phyloP scores from a whole-genome alignment of 768 basidiomycete species.

The Cystoderma amianthinum region DNA sequence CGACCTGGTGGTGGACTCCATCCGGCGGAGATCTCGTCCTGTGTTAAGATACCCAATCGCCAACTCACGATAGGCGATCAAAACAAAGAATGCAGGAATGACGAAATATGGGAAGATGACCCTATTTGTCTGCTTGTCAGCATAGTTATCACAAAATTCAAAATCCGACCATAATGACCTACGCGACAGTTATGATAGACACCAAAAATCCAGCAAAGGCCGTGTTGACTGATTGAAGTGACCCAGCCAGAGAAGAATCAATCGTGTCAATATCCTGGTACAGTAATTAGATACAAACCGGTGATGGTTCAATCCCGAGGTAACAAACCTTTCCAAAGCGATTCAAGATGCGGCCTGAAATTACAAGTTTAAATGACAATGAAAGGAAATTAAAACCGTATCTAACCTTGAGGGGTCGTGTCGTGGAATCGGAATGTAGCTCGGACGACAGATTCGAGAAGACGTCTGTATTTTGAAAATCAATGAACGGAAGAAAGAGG shows the following conservation, averaged over 20 bases:
- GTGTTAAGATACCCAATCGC: slow-evolving; percentile 72
- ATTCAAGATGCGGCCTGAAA: slow-evolving; percentile 73
- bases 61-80: slow-evolving; percentile 62
- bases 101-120: slow-evolving; percentile 79
- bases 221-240: slow-evolving; percentile 69
- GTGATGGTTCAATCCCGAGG: slow-evolving; percentile 4
- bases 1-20: slow-evolving; percentile 85
- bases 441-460: slow-evolving; percentile 64
- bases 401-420: slow-evolving; percentile 67
- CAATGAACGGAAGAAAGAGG: neutral
- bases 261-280: slow-evolving; percentile 78
- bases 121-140: slow-evolving; percentile 29
- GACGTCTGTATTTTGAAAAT: slow-evolving; percentile 21
- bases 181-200: slow-evolving; percentile 68
- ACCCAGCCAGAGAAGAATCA: slow-evolving; percentile 61
- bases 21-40: slow-evolving; percentile 77
- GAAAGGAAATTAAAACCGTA: neutral
- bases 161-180: slow-evolving; percentile 16
- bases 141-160: slow-evolving; percentile 4
- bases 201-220: slow-evolving; percentile 74
- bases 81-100: slow-evolving; percentile 70
- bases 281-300: slow-evolving; percentile 1
- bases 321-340: slow-evolving; percentile 61
- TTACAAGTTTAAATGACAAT: neutral
- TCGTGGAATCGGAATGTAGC: slow-evolving; percentile 86